Conservation (phyloP, 139 green algal species). For the Diplosphaera chodatii region DNA sequence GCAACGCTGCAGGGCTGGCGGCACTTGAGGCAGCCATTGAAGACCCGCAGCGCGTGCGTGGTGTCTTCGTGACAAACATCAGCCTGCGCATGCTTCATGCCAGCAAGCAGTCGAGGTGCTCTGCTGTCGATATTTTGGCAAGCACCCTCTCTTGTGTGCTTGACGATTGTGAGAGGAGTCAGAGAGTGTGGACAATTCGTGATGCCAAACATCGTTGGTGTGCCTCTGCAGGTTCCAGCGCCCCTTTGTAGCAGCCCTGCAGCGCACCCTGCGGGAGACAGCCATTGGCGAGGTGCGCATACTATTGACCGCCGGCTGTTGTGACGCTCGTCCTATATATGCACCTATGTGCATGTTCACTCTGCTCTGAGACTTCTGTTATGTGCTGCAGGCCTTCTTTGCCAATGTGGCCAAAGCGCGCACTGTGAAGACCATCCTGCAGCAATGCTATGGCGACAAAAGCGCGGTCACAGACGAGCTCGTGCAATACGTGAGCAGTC, state of each 20-base stretch:
- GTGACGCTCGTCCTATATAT: too few relatives aligned
- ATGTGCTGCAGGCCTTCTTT: constrained; percentile 1
- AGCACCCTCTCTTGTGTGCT: too few relatives aligned
- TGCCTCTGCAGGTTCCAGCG: constrained; percentile 32
- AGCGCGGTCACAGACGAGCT: constrained; percentile 87
- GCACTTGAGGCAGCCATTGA: constrained; percentile 53
- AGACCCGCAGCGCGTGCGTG: constrained; percentile 46
- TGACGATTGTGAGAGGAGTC: too few relatives aligned
- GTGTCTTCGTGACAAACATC: constrained; percentile 78
- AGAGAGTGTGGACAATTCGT: too few relatives aligned
- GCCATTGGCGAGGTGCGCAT: constrained; percentile 49
- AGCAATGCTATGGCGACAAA: constrained; percentile 81
- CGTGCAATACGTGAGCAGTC: constrained; percentile 72
- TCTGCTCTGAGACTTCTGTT: too few relatives aligned
- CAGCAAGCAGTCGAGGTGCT: constrained; percentile 33
- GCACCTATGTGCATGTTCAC: too few relatives aligned
- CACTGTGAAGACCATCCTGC: constrained; percentile 73
- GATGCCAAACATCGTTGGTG: too few relatives aligned
- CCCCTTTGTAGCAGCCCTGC: constrained; percentile 64
- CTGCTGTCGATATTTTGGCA: too few relatives aligned
- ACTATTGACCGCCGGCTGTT: too few relatives aligned
- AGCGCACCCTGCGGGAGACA: constrained; percentile 64
- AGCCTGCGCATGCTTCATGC: constrained; percentile 74
- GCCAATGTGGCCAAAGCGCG: constrained; percentile 1
- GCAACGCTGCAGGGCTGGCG: constrained; percentile 14